Evolutionary conservation across 2,329 filamentous ascomycete genomes (phyloP).

Genomic region (Fusarium miscanthi): DNA sequence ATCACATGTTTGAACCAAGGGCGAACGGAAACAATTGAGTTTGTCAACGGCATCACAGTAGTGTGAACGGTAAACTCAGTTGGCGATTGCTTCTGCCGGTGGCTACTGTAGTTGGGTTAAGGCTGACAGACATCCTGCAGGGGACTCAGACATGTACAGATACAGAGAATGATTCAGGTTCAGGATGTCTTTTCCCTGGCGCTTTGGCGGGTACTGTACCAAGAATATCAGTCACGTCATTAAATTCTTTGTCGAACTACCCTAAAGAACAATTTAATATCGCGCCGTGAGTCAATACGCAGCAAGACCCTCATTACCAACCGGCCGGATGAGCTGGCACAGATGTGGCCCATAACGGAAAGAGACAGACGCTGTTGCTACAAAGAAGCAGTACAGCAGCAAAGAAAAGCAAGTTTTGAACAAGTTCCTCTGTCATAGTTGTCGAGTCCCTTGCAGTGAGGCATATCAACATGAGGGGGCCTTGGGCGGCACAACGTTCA

Average conservation of each 20-base stretch:
- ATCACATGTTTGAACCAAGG: background rate
- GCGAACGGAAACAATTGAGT: slow-evolving; percentile 11
- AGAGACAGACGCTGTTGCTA: background rate
- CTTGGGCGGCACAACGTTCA: background rate
- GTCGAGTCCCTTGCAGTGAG: slow-evolving; percentile 22
- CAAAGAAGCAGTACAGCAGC: background rate
- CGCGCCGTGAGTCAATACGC: background rate
- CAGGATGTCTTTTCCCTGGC: background rate
- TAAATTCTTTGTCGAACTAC: background rate
- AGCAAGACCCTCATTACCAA: background rate
- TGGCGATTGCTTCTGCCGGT: background rate
- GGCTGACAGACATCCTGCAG: slow-evolving; percentile 5
- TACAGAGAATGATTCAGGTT: background rate
- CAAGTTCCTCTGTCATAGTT: background rate
- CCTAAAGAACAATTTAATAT: background rate
- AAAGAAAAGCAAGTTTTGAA: slow-evolving; percentile 21
- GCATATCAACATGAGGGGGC: background rate
- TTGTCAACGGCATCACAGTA: slow-evolving; percentile 6
- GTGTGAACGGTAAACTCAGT: slow-evolving; percentile 10
- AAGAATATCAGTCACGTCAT: slow-evolving; percentile 4
- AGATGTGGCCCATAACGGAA: background rate
- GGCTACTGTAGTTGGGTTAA: background rate
- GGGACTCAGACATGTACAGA: background rate
- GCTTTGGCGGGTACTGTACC: slow-evolving; percentile 2
- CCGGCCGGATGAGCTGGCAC: background rate